Evolutionary conservation across 352 stramenopile genomes (phyloP), one percentile per base, ranked within the genome.

Genomic region (Phytophthora citricola): DNA sequence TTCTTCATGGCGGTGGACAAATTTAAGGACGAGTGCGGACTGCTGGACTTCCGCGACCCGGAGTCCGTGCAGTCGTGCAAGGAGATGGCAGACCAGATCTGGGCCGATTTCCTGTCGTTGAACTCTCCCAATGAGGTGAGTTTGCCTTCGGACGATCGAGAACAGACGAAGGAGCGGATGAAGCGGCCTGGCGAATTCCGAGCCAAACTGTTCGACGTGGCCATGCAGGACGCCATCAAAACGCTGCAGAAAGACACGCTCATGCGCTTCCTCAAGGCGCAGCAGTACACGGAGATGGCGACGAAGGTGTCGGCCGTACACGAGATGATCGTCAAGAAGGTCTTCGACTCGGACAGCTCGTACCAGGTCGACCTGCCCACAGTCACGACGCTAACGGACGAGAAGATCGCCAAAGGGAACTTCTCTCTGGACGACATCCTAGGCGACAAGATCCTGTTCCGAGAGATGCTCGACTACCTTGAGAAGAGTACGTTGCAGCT

Each of bases 1-100:
- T 92, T 94, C 69, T 92, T 94, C 71, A 92, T 94, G 87, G 87
- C 87, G 2, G 87, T 93, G 1, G 87, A 93, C 69, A 92, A 92
- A 54, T 93, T 92, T 72, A 93, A 94, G 57, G 86, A 94, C 52
- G 79, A 90, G 61, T 92, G 84, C 49, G 78, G 77, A 6, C 72
- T 94, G 24, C 70, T 93, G 22, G 83, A 93, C 59, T 93, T 94
- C 63, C 78, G 85, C 59, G 86, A 93, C 65, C 73, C 78, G n/a
- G 84, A 93, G 65, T 86, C 83, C 6, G 76, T 91, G 47, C 83
- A 81, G 60, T 93, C 85, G 34, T 93, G 83, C 69, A 92, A 91
- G 52, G 85, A 92, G 61, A 91, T 94, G 82, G 84, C 84, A 10
- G 87, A 92, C 46, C 83, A 85, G 55, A 94, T 94, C 58, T 94